Base-by-base conservation (phyloP, 2,329 filamentous ascomycete genomes). In the Ophiostoma triangulosporum region DNA sequence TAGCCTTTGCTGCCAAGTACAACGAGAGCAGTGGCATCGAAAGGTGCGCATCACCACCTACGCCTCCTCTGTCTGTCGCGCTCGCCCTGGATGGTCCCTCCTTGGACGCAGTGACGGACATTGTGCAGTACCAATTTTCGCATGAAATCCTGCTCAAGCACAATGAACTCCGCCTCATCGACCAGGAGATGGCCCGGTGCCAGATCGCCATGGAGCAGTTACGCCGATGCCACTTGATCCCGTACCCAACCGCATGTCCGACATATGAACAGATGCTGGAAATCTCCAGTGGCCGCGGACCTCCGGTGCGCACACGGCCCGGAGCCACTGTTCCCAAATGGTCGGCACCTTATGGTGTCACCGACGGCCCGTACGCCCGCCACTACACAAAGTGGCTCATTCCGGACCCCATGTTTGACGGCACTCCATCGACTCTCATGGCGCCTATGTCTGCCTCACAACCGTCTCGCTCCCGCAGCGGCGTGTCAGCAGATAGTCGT, bases 321-420 rank as follows among this genome's bases (percentile, higher is more conserved):
- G 82, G 82, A 62, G 81, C 81, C 61, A 73, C 78, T 57, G 73
- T 82, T 60, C 86, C 89, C 56, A 74, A 80, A 62, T 88, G 86
- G 74, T 87, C 90, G 35, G 80, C 93, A 45, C 86, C 93, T 3
- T 95, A 90, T 73, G 91, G 91, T 60, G 88, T 96, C 54, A 81
- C 83, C 15, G 88, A 96, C 62, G 93, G 93, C 11, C 90, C 93
- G 2, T 97, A 97, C 69, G 84, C 89, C 57, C 83, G 89, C 61
- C 93, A 97, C 70, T 96, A 96, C 69, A 83, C 88, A 65, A 88
- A 87, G 73, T 98, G 93, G 93, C 80, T 98, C 60, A 83, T 97
- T 56, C 87, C 86, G 51, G 89, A 96, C 68, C 78, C 86, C 54
- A 80, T 80, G 49, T 97, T 97, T 67, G 91, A 96, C 66, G 86